Percentiles rank a stretch among this genome's conserved stretches.
These are phyloP conservation scores for Lagenaria siceraria DNA, from an alignment of 306 rosid genomes.

Conservation along the genomic window DNA sequence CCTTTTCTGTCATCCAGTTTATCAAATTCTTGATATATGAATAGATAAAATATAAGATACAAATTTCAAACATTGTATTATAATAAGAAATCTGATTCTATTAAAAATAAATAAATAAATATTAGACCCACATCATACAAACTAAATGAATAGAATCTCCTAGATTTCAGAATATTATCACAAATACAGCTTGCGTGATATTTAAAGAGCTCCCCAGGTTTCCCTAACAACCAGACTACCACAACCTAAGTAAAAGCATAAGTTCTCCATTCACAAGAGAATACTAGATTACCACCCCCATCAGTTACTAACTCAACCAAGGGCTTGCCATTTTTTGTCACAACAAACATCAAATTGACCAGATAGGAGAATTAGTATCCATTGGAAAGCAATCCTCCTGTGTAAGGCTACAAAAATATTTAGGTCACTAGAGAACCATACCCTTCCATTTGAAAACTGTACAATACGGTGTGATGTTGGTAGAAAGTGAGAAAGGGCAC, in stretches of 20 bases:
- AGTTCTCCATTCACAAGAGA: background rate
- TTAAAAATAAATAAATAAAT: background rate
- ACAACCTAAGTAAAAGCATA: background rate
- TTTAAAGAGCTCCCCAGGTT: background rate
- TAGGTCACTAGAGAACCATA: conserved; percentile 11
- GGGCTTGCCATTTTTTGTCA: background rate
- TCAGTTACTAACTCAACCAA: background rate
- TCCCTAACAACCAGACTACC: background rate
- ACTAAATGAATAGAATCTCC: background rate
- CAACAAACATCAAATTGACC: background rate
- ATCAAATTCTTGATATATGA: background rate
- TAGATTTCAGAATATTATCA: background rate
- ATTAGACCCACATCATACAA: background rate
- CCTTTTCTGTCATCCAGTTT: background rate
- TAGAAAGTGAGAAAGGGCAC: conserved; percentile 65
- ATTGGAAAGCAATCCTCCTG: background rate
- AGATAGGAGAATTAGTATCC: background rate
- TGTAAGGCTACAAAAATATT: background rate
- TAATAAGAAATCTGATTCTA: background rate
- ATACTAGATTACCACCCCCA: background rate
- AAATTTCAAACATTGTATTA: background rate
- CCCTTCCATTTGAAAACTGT: conserved; percentile 98
- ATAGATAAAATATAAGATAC: background rate
- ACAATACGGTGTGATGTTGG: conserved; percentile 91
- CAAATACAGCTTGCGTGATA: background rate